Evolutionary conservation across 306 rosid genomes (phyloP).

Genomic region (Clitoria ternatea): DNA sequence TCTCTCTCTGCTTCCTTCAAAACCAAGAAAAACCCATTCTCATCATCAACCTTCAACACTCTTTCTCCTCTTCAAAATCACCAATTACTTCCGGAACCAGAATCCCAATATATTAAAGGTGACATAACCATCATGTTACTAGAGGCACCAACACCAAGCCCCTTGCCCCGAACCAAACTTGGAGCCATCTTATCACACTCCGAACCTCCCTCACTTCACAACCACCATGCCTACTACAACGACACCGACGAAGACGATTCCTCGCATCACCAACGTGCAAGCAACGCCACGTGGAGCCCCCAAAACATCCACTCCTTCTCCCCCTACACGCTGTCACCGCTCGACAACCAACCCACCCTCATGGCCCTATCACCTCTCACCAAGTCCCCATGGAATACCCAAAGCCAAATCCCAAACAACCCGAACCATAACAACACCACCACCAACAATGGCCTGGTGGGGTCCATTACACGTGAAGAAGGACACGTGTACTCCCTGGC

Average conservation of each 20-base stretch:
- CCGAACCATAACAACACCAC: neutral
- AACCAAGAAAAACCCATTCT: no score
- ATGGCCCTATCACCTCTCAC: constrained; percentile 40
- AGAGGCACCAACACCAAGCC: neutral
- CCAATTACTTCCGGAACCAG: no score
- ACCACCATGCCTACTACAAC: neutral
- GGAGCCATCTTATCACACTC: constrained; percentile 39
- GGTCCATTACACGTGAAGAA: constrained; percentile 52
- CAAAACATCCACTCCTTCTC: constrained; percentile 4
- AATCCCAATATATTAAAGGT: no score
- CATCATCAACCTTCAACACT: no score
- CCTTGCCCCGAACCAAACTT: constrained; percentile 31
- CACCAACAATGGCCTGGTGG: constrained; percentile 36
- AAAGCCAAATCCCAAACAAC: no score
- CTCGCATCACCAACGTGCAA: neutral
- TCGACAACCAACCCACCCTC: constrained; percentile 31
- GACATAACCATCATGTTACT: constrained; percentile 17
- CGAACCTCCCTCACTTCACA: constrained; percentile 21
- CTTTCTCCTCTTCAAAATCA: no score
- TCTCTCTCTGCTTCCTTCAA: no score
- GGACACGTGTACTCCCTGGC: constrained; percentile 75
- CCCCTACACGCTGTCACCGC: constrained; percentile 58
- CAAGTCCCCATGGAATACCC: constrained; percentile 63
- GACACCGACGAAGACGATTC: neutral
- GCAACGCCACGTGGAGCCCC: constrained; percentile 14